Evolutionary conservation across 768 basidiomycete genomes (phyloP).

Genomic region (Coprinopsis cinerea): DNA sequence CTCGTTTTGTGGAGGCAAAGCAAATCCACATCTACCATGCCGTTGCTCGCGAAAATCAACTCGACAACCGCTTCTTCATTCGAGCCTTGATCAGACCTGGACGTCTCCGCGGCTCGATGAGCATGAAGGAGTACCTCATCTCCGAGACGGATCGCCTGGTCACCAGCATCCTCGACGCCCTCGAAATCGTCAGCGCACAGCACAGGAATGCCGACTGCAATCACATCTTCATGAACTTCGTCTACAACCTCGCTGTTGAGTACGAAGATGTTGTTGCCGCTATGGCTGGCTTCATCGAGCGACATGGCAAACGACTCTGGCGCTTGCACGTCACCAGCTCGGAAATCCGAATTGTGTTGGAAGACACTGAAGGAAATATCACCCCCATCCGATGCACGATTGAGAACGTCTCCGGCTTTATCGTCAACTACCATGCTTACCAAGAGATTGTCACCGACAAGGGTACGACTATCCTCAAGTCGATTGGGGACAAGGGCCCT

Average conservation of each 20-base stretch:
- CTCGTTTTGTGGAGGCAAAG: conserved; percentile 94
- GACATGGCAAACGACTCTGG: conserved; percentile 98
- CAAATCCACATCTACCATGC: conserved; percentile 99
- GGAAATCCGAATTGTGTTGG: conserved; percentile 91
- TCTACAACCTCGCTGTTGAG: conserved; percentile 91
- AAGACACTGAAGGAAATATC: conserved; percentile 91
- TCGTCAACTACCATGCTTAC: conserved; percentile 97
- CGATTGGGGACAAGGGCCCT: conserved; percentile 96
- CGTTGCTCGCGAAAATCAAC: conserved; percentile 89
- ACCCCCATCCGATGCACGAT: conserved; percentile 97
- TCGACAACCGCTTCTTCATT: conserved; percentile 98
- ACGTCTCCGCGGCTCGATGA: conserved; percentile 86
- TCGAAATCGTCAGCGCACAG: conserved; percentile 88
- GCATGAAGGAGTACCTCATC: conserved; percentile 94
- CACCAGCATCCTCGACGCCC: conserved; percentile 87
- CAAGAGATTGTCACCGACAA: conserved; percentile 97
- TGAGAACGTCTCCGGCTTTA: conserved; percentile 98
- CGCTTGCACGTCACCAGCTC: conserved; percentile 96
- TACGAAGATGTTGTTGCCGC: conserved; percentile 97
- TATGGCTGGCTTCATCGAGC: conserved; percentile 97
- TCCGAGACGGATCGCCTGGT: conserved; percentile 97
- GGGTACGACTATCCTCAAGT: conserved; percentile 92
- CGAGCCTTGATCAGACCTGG: conserved; percentile 96
- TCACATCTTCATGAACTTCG: conserved; percentile 98
- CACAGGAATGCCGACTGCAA: conserved; percentile 94